Evolutionary conservation across 352 stramenopile species (phyloP).

Genomic region (Phytophthora niederhauseri): DNA sequence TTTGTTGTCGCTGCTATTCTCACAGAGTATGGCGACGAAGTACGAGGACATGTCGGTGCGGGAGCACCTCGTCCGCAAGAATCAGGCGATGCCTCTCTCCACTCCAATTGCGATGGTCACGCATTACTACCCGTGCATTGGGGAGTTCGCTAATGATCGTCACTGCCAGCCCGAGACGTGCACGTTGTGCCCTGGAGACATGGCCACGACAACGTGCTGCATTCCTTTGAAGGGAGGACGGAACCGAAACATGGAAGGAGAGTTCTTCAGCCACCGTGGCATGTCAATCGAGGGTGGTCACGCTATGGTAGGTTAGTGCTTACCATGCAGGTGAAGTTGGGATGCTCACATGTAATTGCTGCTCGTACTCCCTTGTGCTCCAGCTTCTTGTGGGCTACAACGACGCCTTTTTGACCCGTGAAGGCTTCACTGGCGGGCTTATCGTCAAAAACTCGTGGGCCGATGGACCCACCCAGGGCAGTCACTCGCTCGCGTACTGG

Average conservation of each 20-base stretch:
- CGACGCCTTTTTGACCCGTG: slow-evolving; percentile 72
- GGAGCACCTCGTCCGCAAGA: slow-evolving; percentile 72
- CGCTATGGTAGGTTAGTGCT: slow-evolving; percentile 56
- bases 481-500: slow-evolving; percentile 80
- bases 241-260: slow-evolving; percentile 86
- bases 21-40: slow-evolving; percentile 74
- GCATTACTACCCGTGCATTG: slow-evolving; percentile 85
- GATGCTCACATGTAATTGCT: neutral
- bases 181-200: slow-evolving; percentile 74
- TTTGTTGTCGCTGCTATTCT: neutral
- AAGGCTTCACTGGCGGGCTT: slow-evolving; percentile 74
- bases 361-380: neutral
- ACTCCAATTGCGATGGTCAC: slow-evolving; percentile 77
- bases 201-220: slow-evolving; percentile 82
- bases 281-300: slow-evolving; percentile 85
- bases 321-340: neutral
- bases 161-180: slow-evolving; percentile 70
- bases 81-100: slow-evolving; percentile 79
- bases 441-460: slow-evolving; percentile 84
- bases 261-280: slow-evolving; percentile 81
- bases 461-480: slow-evolving; percentile 67
- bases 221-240: slow-evolving; percentile 67
- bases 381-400: slow-evolving; percentile 85
- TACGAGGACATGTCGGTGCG: slow-evolving; percentile 85
- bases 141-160: slow-evolving; percentile 53